These are phyloP conservation scores for baker's yeast (Saccharomyces cerevisiae) DNA, from an alignment of 805 yeast species.

Conservation along the genomic window DNA sequence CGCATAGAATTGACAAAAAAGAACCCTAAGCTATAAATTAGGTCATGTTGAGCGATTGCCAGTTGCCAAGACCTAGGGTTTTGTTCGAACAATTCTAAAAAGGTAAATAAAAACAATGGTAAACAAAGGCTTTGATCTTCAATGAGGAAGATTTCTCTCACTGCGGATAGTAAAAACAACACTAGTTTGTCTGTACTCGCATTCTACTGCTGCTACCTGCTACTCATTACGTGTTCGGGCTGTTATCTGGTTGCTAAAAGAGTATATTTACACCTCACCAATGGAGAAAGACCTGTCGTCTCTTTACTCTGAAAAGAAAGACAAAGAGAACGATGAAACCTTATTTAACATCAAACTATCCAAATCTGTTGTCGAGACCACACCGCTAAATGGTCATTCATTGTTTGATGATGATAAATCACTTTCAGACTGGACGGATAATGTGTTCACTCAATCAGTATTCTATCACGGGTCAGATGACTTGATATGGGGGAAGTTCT, in stretches of 20 bases:
- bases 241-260: not conserved
- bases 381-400: not conserved
- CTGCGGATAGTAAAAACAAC: not conserved
- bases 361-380: not conserved
- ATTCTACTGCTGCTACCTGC: not conserved
- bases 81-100: not conserved
- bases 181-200: not conserved
- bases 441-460: conserved; percentile 17
- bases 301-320: not conserved
- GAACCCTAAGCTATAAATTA: not conserved
- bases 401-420: not conserved
- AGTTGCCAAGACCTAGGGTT: not conserved
- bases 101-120: not conserved
- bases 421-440: conserved; percentile 13
- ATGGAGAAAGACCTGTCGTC: not conserved
- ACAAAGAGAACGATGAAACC: not conserved
- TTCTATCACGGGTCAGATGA: conserved; percentile 22
- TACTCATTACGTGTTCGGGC: not conserved
- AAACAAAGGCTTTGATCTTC: not conserved
- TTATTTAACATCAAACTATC: not conserved
- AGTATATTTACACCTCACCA: not conserved
- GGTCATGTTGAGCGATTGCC: not conserved
- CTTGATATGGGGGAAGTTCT: conserved; percentile 25
- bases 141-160: not conserved
- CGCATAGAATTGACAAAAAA: not conserved